phyloP scores from a whole-genome alignment of 805 yeast species.

The Kregervanrija pseudodelftensis region DNA sequence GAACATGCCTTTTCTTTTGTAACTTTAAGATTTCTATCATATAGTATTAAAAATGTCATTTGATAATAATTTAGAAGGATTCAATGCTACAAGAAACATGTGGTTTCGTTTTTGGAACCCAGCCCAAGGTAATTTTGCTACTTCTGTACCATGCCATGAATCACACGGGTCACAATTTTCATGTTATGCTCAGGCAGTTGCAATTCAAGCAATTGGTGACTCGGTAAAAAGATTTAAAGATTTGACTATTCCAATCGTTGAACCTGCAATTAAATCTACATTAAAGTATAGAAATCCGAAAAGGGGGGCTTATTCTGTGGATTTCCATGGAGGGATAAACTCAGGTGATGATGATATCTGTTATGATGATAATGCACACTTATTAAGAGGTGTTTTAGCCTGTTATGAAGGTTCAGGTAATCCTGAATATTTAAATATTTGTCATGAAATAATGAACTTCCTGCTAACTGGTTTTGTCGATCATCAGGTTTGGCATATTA shows the following conservation, averaged over 20 bases:
- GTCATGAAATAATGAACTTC: constrained; percentile 51
- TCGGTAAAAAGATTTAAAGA: constrained; percentile 49
- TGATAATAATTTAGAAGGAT: constrained; percentile 31
- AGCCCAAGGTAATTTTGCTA: constrained; percentile 30
- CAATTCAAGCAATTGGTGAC: constrained; percentile 60
- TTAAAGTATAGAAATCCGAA: constrained; percentile 44
- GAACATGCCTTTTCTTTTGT: no score
- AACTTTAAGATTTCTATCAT: no score
- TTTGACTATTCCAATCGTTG: constrained; percentile 46
- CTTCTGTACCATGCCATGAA: constrained; percentile 35
- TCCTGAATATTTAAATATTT: constrained; percentile 43
- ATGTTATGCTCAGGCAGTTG: constrained; percentile 65
- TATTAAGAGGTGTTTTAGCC: constrained; percentile 54
- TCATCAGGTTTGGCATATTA: constrained; percentile 35
- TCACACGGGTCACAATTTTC: constrained; percentile 46
- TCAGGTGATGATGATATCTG: constrained; percentile 58
- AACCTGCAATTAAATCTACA: constrained; percentile 43
- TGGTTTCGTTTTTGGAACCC: constrained; percentile 39
- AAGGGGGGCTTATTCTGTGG: constrained; percentile 53
- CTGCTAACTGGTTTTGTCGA: constrained; percentile 60
- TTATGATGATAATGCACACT: constrained; percentile 72
- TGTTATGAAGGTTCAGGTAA: constrained; percentile 65
- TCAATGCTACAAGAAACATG: constrained; percentile 31
- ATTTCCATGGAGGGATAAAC: constrained; percentile 13
- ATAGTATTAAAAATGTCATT: constrained; percentile 10